These are phyloP conservation scores for Dendrostoma leiphaemia DNA, from an alignment of 2,329 filamentous ascomycete species.

Conservation along the genomic window DNA sequence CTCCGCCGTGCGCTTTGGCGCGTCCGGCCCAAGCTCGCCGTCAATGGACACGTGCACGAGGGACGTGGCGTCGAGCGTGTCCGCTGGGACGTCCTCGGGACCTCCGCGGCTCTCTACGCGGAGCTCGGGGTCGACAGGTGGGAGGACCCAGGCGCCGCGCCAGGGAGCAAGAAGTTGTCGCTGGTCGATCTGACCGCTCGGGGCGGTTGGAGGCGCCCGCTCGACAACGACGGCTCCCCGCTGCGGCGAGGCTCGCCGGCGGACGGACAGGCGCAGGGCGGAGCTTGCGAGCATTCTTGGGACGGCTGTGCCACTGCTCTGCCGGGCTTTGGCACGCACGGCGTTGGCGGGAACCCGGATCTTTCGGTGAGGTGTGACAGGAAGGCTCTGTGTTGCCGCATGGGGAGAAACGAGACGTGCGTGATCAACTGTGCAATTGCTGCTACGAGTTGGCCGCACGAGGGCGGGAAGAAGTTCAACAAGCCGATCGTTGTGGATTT, in stretches of 20 bases:
- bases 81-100: conserved; percentile 51
- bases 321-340: conserved; percentile 30
- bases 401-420: conserved; percentile 65
- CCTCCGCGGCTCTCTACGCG: conserved; percentile 37
- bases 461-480: conserved; percentile 63
- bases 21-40: conserved; percentile 60
- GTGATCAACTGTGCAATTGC: conserved; percentile 78
- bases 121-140: conserved; percentile 47
- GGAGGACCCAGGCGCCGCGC: conserved; percentile 55
- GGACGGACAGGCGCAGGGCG: not conserved
- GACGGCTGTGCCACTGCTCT: conserved; percentile 14
- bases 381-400: conserved; percentile 37
- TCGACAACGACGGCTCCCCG: conserved; percentile 46
- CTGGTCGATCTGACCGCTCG: conserved; percentile 58
- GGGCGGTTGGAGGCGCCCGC: conserved; percentile 30
- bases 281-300: not conserved
- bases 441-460: conserved; percentile 64
- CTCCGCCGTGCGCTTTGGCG: conserved; percentile 57
- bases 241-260: not conserved
- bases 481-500: conserved; percentile 84
- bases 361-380: conserved; percentile 39
- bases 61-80: conserved; percentile 63
- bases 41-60: conserved; percentile 73
- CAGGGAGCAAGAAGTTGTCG: conserved; percentile 59
- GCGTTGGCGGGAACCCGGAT: conserved; percentile 39